Evolutionary conservation across 148 eudicot species (phyloP).

Genomic region (Vaccinium corymbosum): DNA sequence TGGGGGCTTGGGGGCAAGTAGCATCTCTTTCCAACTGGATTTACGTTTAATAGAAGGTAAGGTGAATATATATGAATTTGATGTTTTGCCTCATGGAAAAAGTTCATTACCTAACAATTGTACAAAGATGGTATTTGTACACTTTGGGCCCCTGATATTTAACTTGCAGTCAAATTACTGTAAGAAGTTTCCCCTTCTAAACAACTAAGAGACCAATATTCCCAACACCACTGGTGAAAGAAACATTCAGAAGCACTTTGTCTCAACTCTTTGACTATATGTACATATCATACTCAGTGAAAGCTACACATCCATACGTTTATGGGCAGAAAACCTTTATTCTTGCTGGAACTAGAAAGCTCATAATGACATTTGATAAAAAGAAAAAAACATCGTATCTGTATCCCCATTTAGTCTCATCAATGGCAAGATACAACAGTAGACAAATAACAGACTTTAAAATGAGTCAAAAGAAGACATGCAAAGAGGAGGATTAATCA

Average conservation of each 20-base stretch:
- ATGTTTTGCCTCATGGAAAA: background rate
- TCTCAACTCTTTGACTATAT: background rate
- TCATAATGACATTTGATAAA: background rate
- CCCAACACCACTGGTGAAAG: background rate
- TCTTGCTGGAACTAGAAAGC: background rate
- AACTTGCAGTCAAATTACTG: background rate
- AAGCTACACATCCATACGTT: background rate
- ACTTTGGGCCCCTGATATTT: background rate
- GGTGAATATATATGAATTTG: background rate
- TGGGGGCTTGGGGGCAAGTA: background rate
- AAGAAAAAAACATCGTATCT: background rate
- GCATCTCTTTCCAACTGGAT: background rate
- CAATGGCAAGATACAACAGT: background rate
- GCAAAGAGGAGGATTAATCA: background rate
- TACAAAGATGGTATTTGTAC: background rate
- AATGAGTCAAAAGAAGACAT: slow-evolving; percentile 5
- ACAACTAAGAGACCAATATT: background rate
- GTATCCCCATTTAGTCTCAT: background rate
- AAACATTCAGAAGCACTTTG: background rate
- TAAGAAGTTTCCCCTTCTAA: background rate
- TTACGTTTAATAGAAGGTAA: background rate
- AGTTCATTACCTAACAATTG: background rate
- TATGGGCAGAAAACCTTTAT: background rate
- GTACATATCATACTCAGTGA: background rate
- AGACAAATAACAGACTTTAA: background rate